Base-by-base conservation (phyloP, 129 eudicot genomes). In the Cynara cardunculus region DNA sequence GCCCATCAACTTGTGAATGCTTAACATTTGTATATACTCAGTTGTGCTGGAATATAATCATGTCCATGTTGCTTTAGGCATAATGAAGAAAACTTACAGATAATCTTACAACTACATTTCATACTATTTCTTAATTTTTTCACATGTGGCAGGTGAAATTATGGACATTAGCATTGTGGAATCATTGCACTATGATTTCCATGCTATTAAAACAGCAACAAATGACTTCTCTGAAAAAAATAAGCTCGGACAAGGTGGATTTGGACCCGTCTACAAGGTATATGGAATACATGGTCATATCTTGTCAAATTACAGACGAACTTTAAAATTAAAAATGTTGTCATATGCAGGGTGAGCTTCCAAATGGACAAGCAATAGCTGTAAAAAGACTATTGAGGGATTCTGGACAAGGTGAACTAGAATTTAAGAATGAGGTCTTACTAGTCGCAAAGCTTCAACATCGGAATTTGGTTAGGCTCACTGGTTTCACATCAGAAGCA, bases 381-480 rank as follows among this genome's bases (percentile, higher is more conserved):
- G 83, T 81, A 2, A 85, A 85, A 32, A 72, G 85, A 68, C 61
- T 85, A 2, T 81, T 83, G 1, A 77, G 22, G 9, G 27, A 21
- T 28, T 85, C 83, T 0, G 14, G 80, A 32, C 86, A 85, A 81
- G 88, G 88, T 16, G 83, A 77, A 41, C 21, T 25, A 26, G 88
- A 85, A 73, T 85, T 85, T 56, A 81, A 77, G 67, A 85, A 81
- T 35, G 88, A 85, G 73, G 83, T 78, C 3, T 4, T 73, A 25
- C 3, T 85, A 25, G 13, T 85, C 1, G 83, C 80, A n/a, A 81
- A 73, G 75, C 88, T 85, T 71, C 88, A 85, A 22, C 88, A 85
- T 59, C 72, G 83, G 65, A 81, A 73, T 77, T 30, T 85, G 24
- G 85, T 81, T 1, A 71, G 85, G 30, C 82, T 85, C 7, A 41